Conservation (phyloP, 306 rosid genomes). For the Clitoria ternatea region DNA sequence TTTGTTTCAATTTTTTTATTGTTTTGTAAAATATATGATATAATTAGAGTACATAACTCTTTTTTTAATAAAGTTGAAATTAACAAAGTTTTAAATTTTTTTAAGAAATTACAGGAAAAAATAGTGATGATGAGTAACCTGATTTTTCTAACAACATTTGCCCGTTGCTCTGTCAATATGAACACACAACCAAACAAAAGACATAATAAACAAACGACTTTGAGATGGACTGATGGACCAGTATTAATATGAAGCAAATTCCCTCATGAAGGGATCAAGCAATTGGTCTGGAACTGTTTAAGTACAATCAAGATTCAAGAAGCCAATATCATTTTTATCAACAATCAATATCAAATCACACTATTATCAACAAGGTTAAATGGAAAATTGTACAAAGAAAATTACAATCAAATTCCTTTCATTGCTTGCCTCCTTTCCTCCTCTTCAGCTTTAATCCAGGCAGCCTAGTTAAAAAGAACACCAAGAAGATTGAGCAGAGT, state of each 20-base stretch:
- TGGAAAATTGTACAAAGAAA: background rate
- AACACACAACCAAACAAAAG: background rate
- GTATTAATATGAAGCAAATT: background rate
- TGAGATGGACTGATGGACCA: background rate
- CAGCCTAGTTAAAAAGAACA: conserved; percentile 52
- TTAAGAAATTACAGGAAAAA: background rate
- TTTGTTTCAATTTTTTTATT: too few species aligned
- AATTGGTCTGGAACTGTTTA: background rate
- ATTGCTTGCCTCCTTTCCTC: conserved; percentile 56
- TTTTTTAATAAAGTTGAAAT: too few species aligned
- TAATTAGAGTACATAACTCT: too few species aligned
- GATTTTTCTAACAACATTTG: background rate
- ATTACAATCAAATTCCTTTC: conserved; percentile 19
- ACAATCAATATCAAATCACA: background rate
- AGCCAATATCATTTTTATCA: background rate
- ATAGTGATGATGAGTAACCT: background rate
- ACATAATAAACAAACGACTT: background rate
- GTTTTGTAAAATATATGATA: too few species aligned
- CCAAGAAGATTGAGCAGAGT: conserved; percentile 7
- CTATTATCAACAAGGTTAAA: conserved; percentile 17
- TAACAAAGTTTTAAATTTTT: too few species aligned
- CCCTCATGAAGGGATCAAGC: background rate
- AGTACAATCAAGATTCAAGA: background rate
- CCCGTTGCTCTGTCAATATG: background rate
- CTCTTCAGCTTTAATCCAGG: conserved; percentile 90